These are phyloP conservation scores for Acacia confusa DNA, from an alignment of 306 rosid genomes.

Conservation along the genomic window DNA sequence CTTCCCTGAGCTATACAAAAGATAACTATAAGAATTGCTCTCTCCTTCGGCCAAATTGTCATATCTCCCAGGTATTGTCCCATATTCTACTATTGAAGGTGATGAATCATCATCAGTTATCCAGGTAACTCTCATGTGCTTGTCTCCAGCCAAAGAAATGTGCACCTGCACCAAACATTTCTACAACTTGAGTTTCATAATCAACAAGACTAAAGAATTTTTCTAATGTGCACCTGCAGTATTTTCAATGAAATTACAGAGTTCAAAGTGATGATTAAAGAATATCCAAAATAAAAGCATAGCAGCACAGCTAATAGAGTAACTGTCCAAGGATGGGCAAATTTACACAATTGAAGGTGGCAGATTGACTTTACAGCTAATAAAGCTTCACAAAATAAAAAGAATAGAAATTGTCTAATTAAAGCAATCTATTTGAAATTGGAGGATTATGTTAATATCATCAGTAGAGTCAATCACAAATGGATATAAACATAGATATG, in stretches of 20 bases:
- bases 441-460: neutral
- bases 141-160: conserved; percentile 83
- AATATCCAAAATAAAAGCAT: neutral
- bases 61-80: conserved; percentile 62
- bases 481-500: neutral
- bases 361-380: neutral
- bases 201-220: neutral
- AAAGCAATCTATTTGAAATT: neutral
- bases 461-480: neutral
- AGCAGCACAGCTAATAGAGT: neutral
- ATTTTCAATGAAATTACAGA: conserved; percentile 4
- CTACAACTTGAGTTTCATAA: conserved; percentile 16
- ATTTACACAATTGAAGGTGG: neutral
- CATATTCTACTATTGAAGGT: conserved; percentile 81
- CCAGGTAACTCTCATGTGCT: conserved; percentile 83
- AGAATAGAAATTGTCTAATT: neutral
- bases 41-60: conserved; percentile 65
- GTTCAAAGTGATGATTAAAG: neutral
- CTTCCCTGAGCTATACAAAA: conserved; percentile 77
- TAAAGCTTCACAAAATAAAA: neutral
- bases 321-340: conserved; percentile 14
- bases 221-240: neutral
- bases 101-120: conserved; percentile 58
- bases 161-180: conserved; percentile 67
- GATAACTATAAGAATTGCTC: conserved; percentile 65